These are phyloP conservation scores for Melanogaster broomeanus DNA, from an alignment of 768 basidiomycete species.

Conservation along the genomic window DNA sequence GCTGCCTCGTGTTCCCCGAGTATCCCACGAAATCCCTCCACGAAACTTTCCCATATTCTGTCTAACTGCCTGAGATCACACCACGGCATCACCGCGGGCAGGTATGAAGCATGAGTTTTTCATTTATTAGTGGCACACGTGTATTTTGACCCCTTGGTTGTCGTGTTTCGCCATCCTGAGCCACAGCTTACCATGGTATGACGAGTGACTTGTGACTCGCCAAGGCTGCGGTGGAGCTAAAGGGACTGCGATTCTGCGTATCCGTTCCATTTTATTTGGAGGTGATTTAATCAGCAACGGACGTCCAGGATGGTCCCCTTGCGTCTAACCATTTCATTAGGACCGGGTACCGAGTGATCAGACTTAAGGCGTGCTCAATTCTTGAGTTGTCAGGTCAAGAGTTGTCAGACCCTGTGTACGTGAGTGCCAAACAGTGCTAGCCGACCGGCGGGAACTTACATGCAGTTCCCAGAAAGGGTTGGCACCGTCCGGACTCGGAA, in stretches of 20 bases:
- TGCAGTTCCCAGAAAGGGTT: too few relatives aligned
- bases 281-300: conserved; percentile 8
- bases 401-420: too few relatives aligned
- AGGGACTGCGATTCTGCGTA: conserved; percentile 5
- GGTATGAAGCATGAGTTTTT: conserved; percentile 18
- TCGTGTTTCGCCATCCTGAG: conserved; percentile 8
- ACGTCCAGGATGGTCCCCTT: conserved; percentile 11
- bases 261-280: conserved; percentile 2
- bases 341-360: conserved; percentile 10
- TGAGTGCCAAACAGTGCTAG: too few relatives aligned
- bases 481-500: too few relatives aligned
- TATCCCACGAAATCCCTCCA: conserved; percentile 15
- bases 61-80: conserved; percentile 8
- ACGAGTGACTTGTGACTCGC: background rate
- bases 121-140: conserved; percentile 20
- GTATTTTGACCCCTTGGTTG: conserved; percentile 11
- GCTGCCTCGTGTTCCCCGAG: conserved; percentile 30
- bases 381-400: too few relatives aligned
- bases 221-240: background rate
- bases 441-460: too few relatives aligned
- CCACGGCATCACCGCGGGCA: conserved; percentile 12
- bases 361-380: too few relatives aligned
- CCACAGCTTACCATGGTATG: background rate
- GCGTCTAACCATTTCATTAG: conserved; percentile 15
- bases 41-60: conserved; percentile 10